Base-by-base conservation (phyloP, 805 yeast genomes). In the Starmerella gropengiesseri region DNA sequence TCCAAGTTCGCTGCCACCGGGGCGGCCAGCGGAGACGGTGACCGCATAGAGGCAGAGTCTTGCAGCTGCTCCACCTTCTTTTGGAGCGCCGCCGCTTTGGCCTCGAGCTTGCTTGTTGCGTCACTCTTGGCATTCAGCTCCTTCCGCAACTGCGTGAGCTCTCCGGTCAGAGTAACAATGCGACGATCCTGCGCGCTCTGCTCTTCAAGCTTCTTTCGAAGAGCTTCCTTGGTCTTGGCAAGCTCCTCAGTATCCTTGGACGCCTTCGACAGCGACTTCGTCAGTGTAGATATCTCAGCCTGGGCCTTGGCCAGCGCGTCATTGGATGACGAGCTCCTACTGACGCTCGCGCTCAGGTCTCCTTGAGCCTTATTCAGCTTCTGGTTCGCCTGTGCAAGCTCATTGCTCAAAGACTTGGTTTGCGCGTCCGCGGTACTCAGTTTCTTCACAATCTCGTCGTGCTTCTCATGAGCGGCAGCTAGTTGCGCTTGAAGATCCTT, bases 231-330 rank as follows among this genome's bases (percentile, higher is more conserved):
- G 22, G 48, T 51, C 19, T 44, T 45, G 22, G 43, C 49, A 25
- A 50, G 50, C 31, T 43, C 37, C 37, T 48, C 37, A 7, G 44
- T 31, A 22, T 23, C 29, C 5, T 11, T 29, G 11, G 22, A 16
- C 1, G 43, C 39, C 61, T 31, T 67, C 70, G 48, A 65, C 62
- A 36, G 60, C 58, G 45, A 64, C 31, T 67, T 61, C 13, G 61
- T 66, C 46, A 69, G 68, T 26, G 61, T 61, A 27, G 65, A 59
- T 43, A 67, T 72, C 26, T 47, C 41, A 6, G 44, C 19, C 32
- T 25, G 45, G 22, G 27, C 47, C 45, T 29, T 52, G 52, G 5
- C 41, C 37, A 14, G 43, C 42, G 18, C 37, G 13, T 23, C 29
- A 28, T 34, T 34, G 7, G 37, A 34, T 16, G 27, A 48, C 40